Evolutionary conservation across 164 flowering plant genomes (phyloP).

Genomic region (Aristolochia californica): DNA sequence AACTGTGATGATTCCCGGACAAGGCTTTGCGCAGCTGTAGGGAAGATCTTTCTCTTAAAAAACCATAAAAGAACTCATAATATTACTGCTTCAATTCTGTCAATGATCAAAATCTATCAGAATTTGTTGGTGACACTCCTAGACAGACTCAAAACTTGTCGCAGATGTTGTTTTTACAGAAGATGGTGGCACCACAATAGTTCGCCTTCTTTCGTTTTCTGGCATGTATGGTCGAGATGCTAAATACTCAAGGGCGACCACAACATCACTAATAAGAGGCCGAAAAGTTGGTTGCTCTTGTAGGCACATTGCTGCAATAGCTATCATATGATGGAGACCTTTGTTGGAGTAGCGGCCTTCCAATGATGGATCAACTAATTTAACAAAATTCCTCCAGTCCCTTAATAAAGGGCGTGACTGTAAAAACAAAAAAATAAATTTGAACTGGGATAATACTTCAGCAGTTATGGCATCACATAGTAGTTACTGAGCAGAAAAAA

Average conservation of each 20-base stretch:
- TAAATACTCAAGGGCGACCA: slow-evolving; percentile 76
- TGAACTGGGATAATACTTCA: background rate
- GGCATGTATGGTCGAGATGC: slow-evolving; percentile 39
- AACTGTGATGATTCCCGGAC: no score
- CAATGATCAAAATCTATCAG: no score
- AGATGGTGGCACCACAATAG: slow-evolving; percentile 2
- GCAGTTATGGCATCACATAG: background rate
- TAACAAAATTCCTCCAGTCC: slow-evolving; percentile 50
- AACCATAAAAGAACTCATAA: no score
- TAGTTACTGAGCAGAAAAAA: no score
- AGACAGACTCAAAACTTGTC: no score
- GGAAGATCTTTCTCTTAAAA: no score
- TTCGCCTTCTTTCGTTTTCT: slow-evolving; percentile 9
- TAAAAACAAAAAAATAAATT: slow-evolving; percentile 12
- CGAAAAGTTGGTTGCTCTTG: slow-evolving; percentile 73
- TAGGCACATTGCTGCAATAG: slow-evolving; percentile 81
- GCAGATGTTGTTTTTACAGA: slow-evolving; percentile 1
- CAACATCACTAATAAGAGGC: slow-evolving; percentile 61
- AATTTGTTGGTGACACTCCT: no score
- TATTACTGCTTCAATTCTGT: no score
- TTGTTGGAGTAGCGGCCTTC: slow-evolving; percentile 55
- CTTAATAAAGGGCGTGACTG: slow-evolving; percentile 68
- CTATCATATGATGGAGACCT: slow-evolving; percentile 57
- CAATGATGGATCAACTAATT: slow-evolving; percentile 63
- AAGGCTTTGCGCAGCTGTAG: no score